These are phyloP conservation scores for Zygosaccharomyces gambellarensis DNA, from an alignment of 805 yeast species.

Conservation along the genomic window DNA sequence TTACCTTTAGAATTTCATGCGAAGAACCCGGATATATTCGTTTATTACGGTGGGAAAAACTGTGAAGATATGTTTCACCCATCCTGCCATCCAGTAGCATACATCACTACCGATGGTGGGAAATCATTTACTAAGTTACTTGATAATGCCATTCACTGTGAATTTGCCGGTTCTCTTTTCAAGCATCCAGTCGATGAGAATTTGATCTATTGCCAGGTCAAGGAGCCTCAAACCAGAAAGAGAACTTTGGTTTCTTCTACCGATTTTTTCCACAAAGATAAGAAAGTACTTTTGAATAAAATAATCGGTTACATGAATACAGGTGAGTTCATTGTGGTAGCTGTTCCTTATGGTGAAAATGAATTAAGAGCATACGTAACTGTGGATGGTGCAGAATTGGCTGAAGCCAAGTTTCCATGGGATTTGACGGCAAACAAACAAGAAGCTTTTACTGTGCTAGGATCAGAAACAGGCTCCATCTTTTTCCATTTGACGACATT, in stretches of 20 bases:
- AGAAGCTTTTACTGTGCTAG: conserved; percentile 74
- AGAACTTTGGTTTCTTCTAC: conserved; percentile 43
- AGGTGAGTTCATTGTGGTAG: conserved; percentile 70
- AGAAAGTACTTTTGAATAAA: conserved; percentile 44
- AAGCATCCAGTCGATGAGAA: conserved; percentile 42
- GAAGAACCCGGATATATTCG: conserved; percentile 49
- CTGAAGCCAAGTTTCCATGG: conserved; percentile 73
- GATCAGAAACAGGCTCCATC: conserved; percentile 64
- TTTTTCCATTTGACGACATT: conserved; percentile 79
- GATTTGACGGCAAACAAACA: conserved; percentile 54
- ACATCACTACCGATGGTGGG: conserved; percentile 66
- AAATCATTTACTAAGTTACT: conserved; percentile 49
- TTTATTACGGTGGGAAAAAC: conserved; percentile 61
- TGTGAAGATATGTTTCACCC: conserved; percentile 46
- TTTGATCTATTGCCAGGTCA: conserved; percentile 60
- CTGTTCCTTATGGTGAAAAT: conserved; percentile 47
- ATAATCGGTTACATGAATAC: conserved; percentile 71
- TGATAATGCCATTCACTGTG: conserved; percentile 55
- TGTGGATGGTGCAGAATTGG: conserved; percentile 69
- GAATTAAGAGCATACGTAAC: conserved; percentile 68
- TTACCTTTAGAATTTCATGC: conserved; percentile 60
- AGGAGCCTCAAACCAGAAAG: conserved; percentile 32
- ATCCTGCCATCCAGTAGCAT: conserved; percentile 56
- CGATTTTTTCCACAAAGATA: conserved; percentile 46
- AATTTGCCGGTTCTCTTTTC: conserved; percentile 56